These are phyloP conservation scores for Zanthoxylum bungeanum DNA, from an alignment of 345 rosid species.

Conservation along the genomic window DNA sequence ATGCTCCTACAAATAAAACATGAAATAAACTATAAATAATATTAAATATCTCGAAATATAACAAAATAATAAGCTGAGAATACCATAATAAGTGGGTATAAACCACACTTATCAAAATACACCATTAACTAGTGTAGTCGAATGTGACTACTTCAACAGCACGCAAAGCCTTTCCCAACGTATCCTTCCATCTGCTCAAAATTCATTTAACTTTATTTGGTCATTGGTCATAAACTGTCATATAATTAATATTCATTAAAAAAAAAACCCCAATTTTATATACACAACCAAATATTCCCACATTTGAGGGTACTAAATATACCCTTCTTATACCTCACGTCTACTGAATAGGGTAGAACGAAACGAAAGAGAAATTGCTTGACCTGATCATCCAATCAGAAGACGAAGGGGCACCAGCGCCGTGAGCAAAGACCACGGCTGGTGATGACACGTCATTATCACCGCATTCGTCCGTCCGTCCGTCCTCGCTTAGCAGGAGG, in stretches of 20 bases:
- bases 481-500: constrained; percentile 56
- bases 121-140: constrained; percentile 92
- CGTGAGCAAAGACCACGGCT: constrained; percentile 76
- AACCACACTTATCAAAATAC: too few species aligned
- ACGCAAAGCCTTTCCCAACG: constrained; percentile 47
- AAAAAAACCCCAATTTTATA: too few species aligned
- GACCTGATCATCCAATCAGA: constrained; percentile 87
- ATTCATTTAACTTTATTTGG: not conserved
- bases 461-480: constrained; percentile 27
- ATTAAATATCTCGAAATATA: too few species aligned
- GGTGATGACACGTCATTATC: constrained; percentile 33
- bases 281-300: too few species aligned
- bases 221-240: not conserved
- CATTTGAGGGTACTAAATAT: too few species aligned
- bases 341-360: too few species aligned
- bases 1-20: too few species aligned
- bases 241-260: not conserved
- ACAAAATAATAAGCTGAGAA: too few species aligned
- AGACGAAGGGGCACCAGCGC: constrained; percentile 88
- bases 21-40: too few species aligned
- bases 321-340: too few species aligned
- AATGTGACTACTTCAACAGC: constrained; percentile 86
- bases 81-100: too few species aligned
- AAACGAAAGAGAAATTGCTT: not conserved
- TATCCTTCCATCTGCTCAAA: constrained; percentile 71